Conservation (phyloP, 208 protist genomes). For the Lotmaria passim region DNA sequence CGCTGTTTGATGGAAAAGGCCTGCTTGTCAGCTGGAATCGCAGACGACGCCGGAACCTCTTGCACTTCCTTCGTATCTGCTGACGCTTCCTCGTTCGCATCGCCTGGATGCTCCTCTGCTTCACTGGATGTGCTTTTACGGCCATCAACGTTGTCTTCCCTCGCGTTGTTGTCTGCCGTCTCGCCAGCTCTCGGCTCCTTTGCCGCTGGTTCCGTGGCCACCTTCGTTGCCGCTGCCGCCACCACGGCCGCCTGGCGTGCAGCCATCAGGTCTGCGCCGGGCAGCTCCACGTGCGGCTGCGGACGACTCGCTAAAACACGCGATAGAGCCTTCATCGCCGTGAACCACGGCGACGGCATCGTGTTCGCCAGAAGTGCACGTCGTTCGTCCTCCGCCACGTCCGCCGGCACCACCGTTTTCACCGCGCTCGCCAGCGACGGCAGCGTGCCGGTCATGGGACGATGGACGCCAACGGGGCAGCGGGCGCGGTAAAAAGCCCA, state of each 20-base stretch:
- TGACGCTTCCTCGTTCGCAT: neutral
- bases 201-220: neutral
- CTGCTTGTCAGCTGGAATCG: slow-evolving; percentile 16
- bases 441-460: slow-evolving; percentile 82
- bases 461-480: slow-evolving; percentile 49
- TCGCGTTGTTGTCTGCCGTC: neutral
- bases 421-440: slow-evolving; percentile 57
- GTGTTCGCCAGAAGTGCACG: slow-evolving; percentile 20
- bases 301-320: slow-evolving; percentile 37
- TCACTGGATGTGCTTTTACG: slow-evolving; percentile 18
- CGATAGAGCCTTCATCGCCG: slow-evolving; percentile 55
- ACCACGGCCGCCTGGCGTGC: slow-evolving; percentile 24
- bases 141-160: neutral
- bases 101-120: neutral
- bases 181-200: neutral
- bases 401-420: slow-evolving; percentile 18
- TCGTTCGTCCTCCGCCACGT: slow-evolving; percentile 2
- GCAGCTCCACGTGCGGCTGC: slow-evolving; percentile 51
- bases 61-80: neutral
- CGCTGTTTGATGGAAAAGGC: slow-evolving; percentile 33
- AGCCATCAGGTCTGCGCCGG: slow-evolving; percentile 53
- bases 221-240: slow-evolving; percentile 19
- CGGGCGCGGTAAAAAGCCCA: slow-evolving; percentile 29
- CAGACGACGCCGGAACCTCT: neutral
- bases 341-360: slow-evolving; percentile 64